These are phyloP conservation scores for Cydonia oblonga DNA, from an alignment of 331 rosid genomes.

Conservation along the genomic window DNA sequence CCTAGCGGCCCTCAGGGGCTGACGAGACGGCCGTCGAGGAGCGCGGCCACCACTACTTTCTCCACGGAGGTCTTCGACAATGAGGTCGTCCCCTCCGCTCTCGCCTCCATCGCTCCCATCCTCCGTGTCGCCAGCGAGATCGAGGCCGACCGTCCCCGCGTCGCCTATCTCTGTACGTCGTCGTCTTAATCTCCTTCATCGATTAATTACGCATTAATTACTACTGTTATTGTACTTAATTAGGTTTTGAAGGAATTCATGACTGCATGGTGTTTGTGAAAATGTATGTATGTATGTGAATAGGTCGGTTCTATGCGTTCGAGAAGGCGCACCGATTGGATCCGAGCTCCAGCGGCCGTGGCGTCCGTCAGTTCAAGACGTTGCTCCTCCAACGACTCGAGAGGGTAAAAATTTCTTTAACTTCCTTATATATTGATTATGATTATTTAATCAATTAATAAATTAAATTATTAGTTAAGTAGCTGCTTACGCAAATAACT, in stretches of 20 bases:
- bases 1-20: conserved; percentile 26
- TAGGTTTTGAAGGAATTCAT: background rate
- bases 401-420: conserved; percentile 31
- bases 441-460: too few species aligned
- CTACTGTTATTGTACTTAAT: background rate
- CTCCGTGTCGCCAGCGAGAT: conserved; percentile 89
- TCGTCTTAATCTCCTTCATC: background rate
- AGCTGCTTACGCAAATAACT: too few species aligned
- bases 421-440: too few species aligned
- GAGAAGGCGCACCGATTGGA: conserved; percentile 95
- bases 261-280: background rate
- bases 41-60: conserved; percentile 69
- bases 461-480: too few species aligned
- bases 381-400: conserved; percentile 64
- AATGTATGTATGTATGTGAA: background rate
- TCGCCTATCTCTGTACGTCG: conserved; percentile 67
- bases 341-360: conserved; percentile 76
- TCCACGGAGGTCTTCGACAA: conserved; percentile 89
- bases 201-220: too few species aligned
- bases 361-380: conserved; percentile 93
- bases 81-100: conserved; percentile 85
- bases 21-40: conserved; percentile 66
- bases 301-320: conserved; percentile 90
- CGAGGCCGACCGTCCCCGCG: conserved; percentile 81
- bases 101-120: conserved; percentile 76